Percentiles rank a stretch among this genome's conserved stretches.
These are phyloP conservation scores for Phaffomyces thermotolerans DNA, from an alignment of 805 yeast species.

Conservation along the genomic window DNA sequence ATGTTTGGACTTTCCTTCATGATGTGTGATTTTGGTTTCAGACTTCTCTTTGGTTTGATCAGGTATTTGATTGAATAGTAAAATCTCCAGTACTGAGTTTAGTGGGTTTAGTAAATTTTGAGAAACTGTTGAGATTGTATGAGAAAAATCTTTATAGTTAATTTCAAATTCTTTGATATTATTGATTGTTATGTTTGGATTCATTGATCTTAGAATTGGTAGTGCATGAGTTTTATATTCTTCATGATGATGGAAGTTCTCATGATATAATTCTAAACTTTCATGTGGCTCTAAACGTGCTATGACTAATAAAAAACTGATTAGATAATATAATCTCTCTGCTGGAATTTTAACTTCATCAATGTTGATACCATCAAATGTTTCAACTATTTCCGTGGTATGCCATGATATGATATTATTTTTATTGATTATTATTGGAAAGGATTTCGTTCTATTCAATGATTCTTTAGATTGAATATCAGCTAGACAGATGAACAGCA, in stretches of 20 bases:
- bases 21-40: too few species aligned
- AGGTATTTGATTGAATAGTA: slow-evolving; percentile 25
- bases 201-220: slow-evolving; percentile 43
- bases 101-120: slow-evolving; percentile 42
- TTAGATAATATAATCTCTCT: slow-evolving; percentile 32
- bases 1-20: not conserved
- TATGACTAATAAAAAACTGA: slow-evolving; percentile 43
- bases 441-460: slow-evolving; percentile 9
- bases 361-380: slow-evolving; percentile 38
- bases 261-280: slow-evolving; percentile 24
- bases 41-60: too few species aligned
- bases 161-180: slow-evolving; percentile 20
- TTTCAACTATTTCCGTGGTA: slow-evolving; percentile 30
- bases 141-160: slow-evolving; percentile 27
- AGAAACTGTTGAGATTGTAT: slow-evolving; percentile 26
- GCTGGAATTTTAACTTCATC: slow-evolving; percentile 33
- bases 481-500: slow-evolving; percentile 33
- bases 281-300: slow-evolving; percentile 31
- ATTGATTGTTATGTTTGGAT: slow-evolving; percentile 26
- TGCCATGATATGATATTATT: slow-evolving; percentile 19
- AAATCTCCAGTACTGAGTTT: slow-evolving; percentile 35
- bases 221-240: slow-evolving; percentile 38
- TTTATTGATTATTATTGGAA: slow-evolving; percentile 9
- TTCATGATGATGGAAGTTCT: slow-evolving; percentile 30
- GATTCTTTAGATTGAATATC: not conserved